phyloP scores from a whole-genome alignment of 202 grass and related monocot species.

The Panicum virgatum region DNA sequence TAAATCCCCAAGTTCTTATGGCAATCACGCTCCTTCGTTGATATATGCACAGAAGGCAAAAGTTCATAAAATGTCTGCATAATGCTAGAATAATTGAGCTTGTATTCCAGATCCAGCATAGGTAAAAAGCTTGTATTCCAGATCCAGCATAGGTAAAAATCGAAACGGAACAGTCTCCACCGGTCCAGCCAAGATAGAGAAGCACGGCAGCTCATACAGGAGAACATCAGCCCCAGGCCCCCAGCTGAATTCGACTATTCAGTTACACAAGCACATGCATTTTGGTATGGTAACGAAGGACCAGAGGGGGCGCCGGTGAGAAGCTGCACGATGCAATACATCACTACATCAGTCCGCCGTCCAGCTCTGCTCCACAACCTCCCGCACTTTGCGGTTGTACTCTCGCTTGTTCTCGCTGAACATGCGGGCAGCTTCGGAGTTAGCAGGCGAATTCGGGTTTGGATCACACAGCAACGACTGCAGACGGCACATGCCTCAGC shows the following conservation, averaged over 20 bases:
- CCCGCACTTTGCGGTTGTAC: slow-evolving; percentile 81
- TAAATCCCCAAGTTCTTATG: neutral
- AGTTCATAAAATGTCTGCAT: neutral
- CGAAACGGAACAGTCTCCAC: neutral
- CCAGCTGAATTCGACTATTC: slow-evolving; percentile 23
- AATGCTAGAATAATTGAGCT: neutral
- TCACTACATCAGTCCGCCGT: slow-evolving; percentile 70
- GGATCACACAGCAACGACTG: slow-evolving; percentile 89
- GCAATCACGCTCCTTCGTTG: neutral
- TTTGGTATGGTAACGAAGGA: neutral
- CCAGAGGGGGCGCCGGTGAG: neutral
- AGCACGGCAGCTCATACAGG: slow-evolving; percentile 5
- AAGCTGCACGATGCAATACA: neutral
- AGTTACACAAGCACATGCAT: slow-evolving; percentile 39
- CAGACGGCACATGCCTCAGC: slow-evolving; percentile 18
- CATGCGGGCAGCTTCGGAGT: slow-evolving; percentile 82
- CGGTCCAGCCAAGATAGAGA: neutral
- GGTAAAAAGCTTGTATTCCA: no score
- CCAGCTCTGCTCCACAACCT: slow-evolving; percentile 89
- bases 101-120: slow-evolving; percentile 28
- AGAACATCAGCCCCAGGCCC: slow-evolving; percentile 8
- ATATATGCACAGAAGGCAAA: neutral
- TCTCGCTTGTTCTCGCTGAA: slow-evolving; percentile 92
- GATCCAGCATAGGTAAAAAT: slow-evolving; percentile 1
- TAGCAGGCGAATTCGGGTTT: slow-evolving; percentile 82